Evolutionary conservation across 768 basidiomycete species (phyloP).

Genomic region (Panaeolus papilionaceus): DNA sequence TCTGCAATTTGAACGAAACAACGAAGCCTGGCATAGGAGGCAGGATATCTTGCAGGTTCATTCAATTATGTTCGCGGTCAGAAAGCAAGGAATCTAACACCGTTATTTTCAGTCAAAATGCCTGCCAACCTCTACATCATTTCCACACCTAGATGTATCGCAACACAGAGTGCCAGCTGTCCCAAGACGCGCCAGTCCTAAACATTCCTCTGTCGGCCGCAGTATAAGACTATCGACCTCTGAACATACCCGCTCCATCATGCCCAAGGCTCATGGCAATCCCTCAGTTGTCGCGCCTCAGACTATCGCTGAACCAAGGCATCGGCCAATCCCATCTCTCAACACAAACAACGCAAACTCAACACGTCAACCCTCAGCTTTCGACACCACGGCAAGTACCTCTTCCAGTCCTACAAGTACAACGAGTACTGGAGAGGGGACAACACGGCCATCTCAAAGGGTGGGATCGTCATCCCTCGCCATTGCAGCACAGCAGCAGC

Average conservation of each 20-base stretch:
- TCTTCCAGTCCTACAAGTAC: not conserved
- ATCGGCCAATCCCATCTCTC: not conserved
- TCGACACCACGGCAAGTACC: not conserved
- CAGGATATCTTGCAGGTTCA: conserved; percentile 25
- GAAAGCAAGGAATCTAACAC: not conserved
- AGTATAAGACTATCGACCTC: no score
- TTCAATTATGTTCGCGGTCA: not conserved
- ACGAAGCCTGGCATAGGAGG: conserved; percentile 33
- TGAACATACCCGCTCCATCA: no score
- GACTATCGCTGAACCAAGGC: not conserved
- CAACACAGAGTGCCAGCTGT: no score
- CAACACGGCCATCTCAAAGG: not conserved
- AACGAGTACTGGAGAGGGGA: not conserved
- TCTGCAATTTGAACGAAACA: conserved; percentile 29
- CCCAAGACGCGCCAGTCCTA: no score
- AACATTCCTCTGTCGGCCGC: no score
- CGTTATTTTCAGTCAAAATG: not conserved
- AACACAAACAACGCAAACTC: not conserved
- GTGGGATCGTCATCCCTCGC: not conserved
- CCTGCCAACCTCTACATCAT: not conserved
- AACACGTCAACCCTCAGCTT: not conserved
- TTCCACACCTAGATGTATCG: no score
- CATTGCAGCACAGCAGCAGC: not conserved
- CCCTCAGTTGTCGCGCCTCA: no score
- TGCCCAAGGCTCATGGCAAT: no score